These are phyloP conservation scores for Sergeia podlipaevii DNA, from an alignment of 208 protist genomes.

Conservation along the genomic window DNA sequence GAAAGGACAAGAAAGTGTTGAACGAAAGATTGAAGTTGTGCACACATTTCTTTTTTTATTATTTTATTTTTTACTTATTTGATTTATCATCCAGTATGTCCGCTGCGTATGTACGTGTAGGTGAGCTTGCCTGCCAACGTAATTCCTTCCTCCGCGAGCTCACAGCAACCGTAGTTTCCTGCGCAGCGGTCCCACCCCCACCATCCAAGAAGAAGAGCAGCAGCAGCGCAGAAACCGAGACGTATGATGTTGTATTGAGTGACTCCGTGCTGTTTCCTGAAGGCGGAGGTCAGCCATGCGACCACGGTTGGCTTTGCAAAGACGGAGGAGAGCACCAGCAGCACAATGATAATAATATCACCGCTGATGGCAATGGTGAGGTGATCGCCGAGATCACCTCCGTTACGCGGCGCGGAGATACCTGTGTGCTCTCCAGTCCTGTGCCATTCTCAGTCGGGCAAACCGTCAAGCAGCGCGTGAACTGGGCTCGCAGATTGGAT, in stretches of 20 bases:
- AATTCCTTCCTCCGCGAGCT: constrained; percentile 66
- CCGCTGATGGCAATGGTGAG: neutral
- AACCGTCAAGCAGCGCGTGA: constrained; percentile 50
- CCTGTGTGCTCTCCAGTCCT: constrained; percentile 48
- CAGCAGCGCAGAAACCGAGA: neutral
- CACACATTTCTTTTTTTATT: neutral
- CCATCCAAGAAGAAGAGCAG: constrained; percentile 23
- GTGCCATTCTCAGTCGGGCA: constrained; percentile 33
- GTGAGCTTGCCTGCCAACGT: constrained; percentile 70
- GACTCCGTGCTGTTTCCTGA: constrained; percentile 90
- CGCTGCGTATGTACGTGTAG: constrained; percentile 34
- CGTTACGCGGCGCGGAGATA: constrained; percentile 56
- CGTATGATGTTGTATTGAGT: constrained; percentile 59
- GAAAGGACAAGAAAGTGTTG: no score
- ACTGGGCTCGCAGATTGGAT: constrained; percentile 79
- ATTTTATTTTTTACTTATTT: constrained; percentile 4
- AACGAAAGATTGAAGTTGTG: no score
- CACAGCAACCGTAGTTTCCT: constrained; percentile 57
- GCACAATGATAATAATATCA: neutral
- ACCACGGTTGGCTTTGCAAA: constrained; percentile 51
- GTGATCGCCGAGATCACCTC: constrained; percentile 17
- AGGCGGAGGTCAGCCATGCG: constrained; percentile 87
- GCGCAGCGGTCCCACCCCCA: constrained; percentile 17
- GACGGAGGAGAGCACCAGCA: no score
- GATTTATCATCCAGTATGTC: constrained; percentile 3